Evolutionary conservation across 805 yeast species (phyloP).

Genomic region (Pichia paraexigua): DNA sequence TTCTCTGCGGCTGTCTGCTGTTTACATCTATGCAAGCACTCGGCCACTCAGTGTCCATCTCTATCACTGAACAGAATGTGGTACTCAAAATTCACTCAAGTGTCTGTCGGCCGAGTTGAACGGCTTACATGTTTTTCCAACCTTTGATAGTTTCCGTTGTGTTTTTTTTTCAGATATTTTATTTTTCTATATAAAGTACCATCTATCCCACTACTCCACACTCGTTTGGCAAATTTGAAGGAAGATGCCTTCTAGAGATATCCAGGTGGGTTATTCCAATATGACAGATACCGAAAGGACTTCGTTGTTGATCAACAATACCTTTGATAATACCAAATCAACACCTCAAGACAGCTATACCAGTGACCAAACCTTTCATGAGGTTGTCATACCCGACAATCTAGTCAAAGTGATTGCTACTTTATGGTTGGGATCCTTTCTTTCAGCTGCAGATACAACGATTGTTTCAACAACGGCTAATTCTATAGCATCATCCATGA

Average conservation of each 20-base stretch:
- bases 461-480: slow-evolving; percentile 52
- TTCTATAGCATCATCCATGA: slow-evolving; percentile 51
- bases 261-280: neutral
- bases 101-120: neutral
- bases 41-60: too few relatives aligned
- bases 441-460: slow-evolving; percentile 53
- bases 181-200: neutral
- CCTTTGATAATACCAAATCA: neutral
- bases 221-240: too few relatives aligned
- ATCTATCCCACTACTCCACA: neutral
- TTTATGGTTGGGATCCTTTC: slow-evolving; percentile 38
- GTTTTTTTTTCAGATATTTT: neutral
- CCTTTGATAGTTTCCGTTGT: neutral
- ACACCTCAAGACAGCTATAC: slow-evolving; percentile 7
- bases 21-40: too few relatives aligned
- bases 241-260: neutral
- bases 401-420: slow-evolving; percentile 23
- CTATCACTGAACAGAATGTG: too few relatives aligned
- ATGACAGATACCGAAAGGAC: slow-evolving; percentile 5
- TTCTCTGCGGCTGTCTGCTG: too few relatives aligned
- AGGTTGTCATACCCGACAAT: slow-evolving; percentile 17
- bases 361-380: slow-evolving; percentile 11
- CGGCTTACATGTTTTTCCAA: neutral
- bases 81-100: neutral
- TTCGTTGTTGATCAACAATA: slow-evolving; percentile 4